A percentile compares a stretch with the other conserved stretches of the same genome.
These are phyloP conservation scores for Globisporangium apiculatum DNA, from an alignment of 352 stramenopile species.

Conservation along the genomic window DNA sequence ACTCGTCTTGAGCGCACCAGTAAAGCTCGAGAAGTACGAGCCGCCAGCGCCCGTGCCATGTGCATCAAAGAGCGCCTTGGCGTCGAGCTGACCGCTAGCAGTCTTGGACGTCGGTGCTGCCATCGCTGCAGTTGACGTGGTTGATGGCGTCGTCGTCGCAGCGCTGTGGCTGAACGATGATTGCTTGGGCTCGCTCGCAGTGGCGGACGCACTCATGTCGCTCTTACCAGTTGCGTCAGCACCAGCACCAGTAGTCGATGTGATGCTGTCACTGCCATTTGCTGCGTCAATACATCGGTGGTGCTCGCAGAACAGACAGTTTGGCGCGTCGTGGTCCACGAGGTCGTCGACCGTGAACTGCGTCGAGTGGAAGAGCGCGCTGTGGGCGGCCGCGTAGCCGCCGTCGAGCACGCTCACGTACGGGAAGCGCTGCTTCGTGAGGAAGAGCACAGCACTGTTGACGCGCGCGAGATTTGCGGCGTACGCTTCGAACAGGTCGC, in stretches of 20 bases:
- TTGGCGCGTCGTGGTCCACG: slow-evolving; percentile 58
- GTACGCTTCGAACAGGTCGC: slow-evolving; percentile 57
- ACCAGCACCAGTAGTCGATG: not conserved
- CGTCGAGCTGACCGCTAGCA: slow-evolving; percentile 20
- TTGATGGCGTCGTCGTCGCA: slow-evolving; percentile 1
- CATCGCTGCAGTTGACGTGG: not conserved
- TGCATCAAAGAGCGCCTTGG: slow-evolving; percentile 31
- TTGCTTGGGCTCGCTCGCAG: slow-evolving; percentile 5
- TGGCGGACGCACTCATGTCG: not conserved
- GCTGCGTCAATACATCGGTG: slow-evolving; percentile 21
- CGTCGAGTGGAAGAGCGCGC: slow-evolving; percentile 36
- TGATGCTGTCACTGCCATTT: not conserved
- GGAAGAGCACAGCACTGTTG: slow-evolving; percentile 60
- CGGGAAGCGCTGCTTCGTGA: slow-evolving; percentile 65
- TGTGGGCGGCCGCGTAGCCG: slow-evolving; percentile 59
- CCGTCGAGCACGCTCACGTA: slow-evolving; percentile 71
- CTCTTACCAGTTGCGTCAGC: not conserved
- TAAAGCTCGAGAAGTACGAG: slow-evolving; percentile 68
- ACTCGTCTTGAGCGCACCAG: slow-evolving; percentile 56
- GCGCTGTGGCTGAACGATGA: slow-evolving; percentile 2
- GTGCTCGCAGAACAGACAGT: slow-evolving; percentile 58
- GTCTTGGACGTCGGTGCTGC: not conserved
- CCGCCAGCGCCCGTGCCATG: slow-evolving; percentile 12
- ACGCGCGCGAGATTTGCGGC: slow-evolving; percentile 60
- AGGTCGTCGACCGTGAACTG: slow-evolving; percentile 61